These are phyloP conservation scores for Coix lacrymajobi DNA, from an alignment of 176 grass and related monocot species.

Conservation along the genomic window DNA sequence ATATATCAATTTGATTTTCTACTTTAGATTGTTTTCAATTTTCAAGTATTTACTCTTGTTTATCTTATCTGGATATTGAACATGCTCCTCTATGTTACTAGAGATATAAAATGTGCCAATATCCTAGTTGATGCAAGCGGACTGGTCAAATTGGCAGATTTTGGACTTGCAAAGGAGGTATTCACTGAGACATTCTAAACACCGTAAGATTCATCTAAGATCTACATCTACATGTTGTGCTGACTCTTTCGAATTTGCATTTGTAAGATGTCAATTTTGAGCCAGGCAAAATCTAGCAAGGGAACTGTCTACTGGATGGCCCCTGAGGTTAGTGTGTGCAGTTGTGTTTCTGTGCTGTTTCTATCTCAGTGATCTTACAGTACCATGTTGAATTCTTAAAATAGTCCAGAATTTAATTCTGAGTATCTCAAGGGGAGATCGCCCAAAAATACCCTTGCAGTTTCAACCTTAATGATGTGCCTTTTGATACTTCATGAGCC, in stretches of 20 bases:
- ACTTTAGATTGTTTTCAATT: neutral
- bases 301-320: slow-evolving; percentile 97
- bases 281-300: slow-evolving; percentile 73
- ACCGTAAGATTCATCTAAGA: neutral
- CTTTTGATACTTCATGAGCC: neutral
- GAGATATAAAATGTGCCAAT: slow-evolving; percentile 97
- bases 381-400: neutral
- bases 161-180: slow-evolving; percentile 95
- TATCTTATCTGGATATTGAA: neutral
- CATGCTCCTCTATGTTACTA: slow-evolving; percentile 22
- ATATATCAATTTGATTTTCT: neutral
- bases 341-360: neutral
- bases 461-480: neutral
- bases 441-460: neutral
- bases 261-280: slow-evolving; percentile 63
- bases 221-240: neutral
- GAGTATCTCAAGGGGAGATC: neutral
- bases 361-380: neutral
- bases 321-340: slow-evolving; percentile 64
- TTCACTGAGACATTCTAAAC: slow-evolving; percentile 5
- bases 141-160: slow-evolving; percentile 88
- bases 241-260: slow-evolving; percentile 11
- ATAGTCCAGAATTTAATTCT: neutral
- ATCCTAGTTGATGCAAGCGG: slow-evolving; percentile 84
- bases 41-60: neutral